phyloP scores from a whole-genome alignment of 2,329 filamentous ascomycete species.

The Cucurbitaria berberidis region DNA sequence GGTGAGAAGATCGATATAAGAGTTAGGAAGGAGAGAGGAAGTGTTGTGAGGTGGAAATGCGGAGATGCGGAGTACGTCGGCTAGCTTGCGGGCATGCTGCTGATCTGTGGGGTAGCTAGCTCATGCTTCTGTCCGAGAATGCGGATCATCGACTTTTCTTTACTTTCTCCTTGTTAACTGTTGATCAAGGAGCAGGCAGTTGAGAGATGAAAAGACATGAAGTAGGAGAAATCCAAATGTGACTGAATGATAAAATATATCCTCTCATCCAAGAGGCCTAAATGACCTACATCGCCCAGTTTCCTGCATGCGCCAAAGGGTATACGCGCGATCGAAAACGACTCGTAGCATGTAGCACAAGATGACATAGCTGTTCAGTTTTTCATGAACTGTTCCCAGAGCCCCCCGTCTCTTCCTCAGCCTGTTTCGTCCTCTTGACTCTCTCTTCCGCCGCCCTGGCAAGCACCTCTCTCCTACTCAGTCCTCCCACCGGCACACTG shows the following conservation, averaged over 20 bases:
- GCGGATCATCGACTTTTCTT: not conserved
- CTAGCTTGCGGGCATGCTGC: slow-evolving; percentile 9
- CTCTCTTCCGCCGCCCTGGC: slow-evolving; percentile 76
- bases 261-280: not conserved
- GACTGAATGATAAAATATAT: not conserved
- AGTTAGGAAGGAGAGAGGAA: not conserved
- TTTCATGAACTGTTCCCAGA: slow-evolving; percentile 5
- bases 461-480: slow-evolving; percentile 75
- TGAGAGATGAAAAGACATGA: too few species aligned
- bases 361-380: not conserved
- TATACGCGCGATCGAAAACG: not conserved
- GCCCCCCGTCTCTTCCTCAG: slow-evolving; percentile 45
- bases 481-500: slow-evolving; percentile 46
- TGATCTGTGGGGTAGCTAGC: slow-evolving; percentile 16
- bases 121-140: not conserved
- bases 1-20: not conserved
- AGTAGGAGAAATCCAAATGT: not conserved
- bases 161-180: not conserved
- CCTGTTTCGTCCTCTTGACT: slow-evolving; percentile 58
- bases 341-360: not conserved
- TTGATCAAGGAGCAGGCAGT: too few species aligned
- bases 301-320: not conserved
- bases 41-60: not conserved
- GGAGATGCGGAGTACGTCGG: slow-evolving; percentile 18
- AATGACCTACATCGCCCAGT: not conserved